Percentiles rank a stretch among this genome's conserved stretches.
phyloP scores from a whole-genome alignment of 2,329 filamentous ascomycete genomes.

The Orbilia quercus region DNA sequence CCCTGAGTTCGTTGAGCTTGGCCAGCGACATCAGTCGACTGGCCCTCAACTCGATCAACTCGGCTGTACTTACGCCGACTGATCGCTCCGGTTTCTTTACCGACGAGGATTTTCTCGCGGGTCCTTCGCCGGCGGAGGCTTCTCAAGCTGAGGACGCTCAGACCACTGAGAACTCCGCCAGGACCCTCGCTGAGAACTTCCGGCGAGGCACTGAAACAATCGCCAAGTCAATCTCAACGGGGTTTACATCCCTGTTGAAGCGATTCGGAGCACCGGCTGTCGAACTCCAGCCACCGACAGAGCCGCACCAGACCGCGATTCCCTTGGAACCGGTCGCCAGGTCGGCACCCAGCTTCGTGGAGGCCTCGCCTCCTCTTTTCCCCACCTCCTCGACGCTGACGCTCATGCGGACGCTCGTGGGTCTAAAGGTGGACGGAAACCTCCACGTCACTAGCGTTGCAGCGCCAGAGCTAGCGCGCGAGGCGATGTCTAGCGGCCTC shows the following conservation, averaged over 20 bases:
- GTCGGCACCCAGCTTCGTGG: constrained; percentile 34
- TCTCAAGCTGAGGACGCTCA: constrained; percentile 15
- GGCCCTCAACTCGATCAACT: constrained; percentile 26
- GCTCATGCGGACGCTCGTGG: constrained; percentile 44
- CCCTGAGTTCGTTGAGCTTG: constrained; percentile 30
- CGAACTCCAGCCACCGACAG: constrained; percentile 27
- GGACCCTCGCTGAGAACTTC: constrained; percentile 23
- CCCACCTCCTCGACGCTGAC: constrained; percentile 39
- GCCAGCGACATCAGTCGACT: constrained; percentile 30
- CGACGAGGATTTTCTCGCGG: constrained; percentile 18
- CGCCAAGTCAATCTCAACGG: constrained; percentile 24
- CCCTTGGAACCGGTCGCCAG: constrained; percentile 18
- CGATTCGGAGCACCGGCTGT: constrained; percentile 40
- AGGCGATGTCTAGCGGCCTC: constrained; percentile 43
- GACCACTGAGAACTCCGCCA: constrained; percentile 6
- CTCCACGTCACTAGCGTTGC: constrained; percentile 29
- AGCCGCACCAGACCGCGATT: constrained; percentile 30
- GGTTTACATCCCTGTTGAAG: constrained; percentile 34
- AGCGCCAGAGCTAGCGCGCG: constrained; percentile 27
- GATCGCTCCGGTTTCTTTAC: constrained; percentile 19
- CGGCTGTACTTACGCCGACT: constrained; percentile 24
- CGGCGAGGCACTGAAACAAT: constrained; percentile 28
- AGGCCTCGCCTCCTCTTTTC: constrained; percentile 26
- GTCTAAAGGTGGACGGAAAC: constrained; percentile 48
- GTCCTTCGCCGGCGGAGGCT: constrained; percentile 15